Conservation (phyloP, 805 yeast genomes). For the Barnettozyma populi region DNA sequence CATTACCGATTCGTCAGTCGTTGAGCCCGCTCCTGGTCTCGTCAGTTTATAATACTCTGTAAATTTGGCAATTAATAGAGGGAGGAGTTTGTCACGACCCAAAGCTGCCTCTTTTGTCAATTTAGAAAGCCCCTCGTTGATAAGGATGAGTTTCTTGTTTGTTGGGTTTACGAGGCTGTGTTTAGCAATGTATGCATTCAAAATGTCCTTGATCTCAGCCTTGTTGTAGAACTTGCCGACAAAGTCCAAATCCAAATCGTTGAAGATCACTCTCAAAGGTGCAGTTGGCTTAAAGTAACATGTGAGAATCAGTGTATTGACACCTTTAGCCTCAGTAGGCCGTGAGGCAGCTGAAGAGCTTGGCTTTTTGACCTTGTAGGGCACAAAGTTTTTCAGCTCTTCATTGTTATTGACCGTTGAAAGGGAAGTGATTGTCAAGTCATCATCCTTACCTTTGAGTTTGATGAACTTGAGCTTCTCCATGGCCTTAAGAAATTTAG, state of each 20-base stretch:
- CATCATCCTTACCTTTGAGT: slow-evolving; percentile 82
- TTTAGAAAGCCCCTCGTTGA: slow-evolving; percentile 50
- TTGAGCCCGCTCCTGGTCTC: slow-evolving; percentile 29
- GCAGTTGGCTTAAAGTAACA: slow-evolving; percentile 57
- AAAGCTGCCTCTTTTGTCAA: slow-evolving; percentile 32
- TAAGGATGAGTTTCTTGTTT: slow-evolving; percentile 47
- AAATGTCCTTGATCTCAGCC: slow-evolving; percentile 46
- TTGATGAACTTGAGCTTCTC: slow-evolving; percentile 68
- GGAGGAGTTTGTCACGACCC: slow-evolving; percentile 34
- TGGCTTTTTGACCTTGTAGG: slow-evolving; percentile 41
- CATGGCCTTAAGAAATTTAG: slow-evolving; percentile 81
- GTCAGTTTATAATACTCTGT: slow-evolving; percentile 45
- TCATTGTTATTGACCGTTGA: slow-evolving; percentile 42
- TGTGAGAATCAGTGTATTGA: slow-evolving; percentile 36
- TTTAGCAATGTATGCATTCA: slow-evolving; percentile 51
- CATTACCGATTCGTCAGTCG: slow-evolving; percentile 37
- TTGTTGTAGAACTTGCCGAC: slow-evolving; percentile 40
- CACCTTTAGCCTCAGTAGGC: slow-evolving; percentile 4
- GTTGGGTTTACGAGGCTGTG: slow-evolving; percentile 45
- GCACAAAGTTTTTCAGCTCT: slow-evolving; percentile 52
- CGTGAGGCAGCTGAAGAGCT: slow-evolving; percentile 13
- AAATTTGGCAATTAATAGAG: slow-evolving; percentile 39
- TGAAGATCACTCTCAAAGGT: slow-evolving; percentile 42
- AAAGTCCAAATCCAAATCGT: slow-evolving; percentile 33
- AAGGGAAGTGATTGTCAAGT: slow-evolving; percentile 49